Conservation (phyloP, 805 yeast species). For the Groenewaldozyma tartarivorans region DNA sequence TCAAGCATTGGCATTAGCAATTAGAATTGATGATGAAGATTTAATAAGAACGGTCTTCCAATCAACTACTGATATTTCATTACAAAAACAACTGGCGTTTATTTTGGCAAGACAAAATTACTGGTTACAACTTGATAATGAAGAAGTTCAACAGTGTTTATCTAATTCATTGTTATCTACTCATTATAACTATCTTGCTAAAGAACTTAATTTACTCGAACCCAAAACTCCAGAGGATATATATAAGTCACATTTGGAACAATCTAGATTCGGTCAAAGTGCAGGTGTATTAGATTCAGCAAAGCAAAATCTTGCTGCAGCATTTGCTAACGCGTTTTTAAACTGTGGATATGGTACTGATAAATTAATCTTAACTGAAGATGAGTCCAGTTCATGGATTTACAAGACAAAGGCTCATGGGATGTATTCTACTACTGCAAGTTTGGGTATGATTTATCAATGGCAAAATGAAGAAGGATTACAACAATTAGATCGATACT, state of each 20-base stretch:
- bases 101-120: constrained; percentile 81
- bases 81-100: constrained; percentile 86
- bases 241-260: constrained; percentile 83
- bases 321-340: constrained; percentile 87
- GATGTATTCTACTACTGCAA: constrained; percentile 85
- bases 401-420: constrained; percentile 88
- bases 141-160: constrained; percentile 72
- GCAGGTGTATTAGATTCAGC: constrained; percentile 64
- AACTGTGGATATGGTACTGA: constrained; percentile 89
- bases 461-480: constrained; percentile 90
- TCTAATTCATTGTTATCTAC: constrained; percentile 72
- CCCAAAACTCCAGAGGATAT: constrained; percentile 94
- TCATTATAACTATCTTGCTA: constrained; percentile 68
- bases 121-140: constrained; percentile 46
- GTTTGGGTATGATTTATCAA: constrained; percentile 78
- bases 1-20: constrained; percentile 84
- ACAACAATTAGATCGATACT: constrained; percentile 78
- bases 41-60: constrained; percentile 72
- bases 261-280: constrained; percentile 48
- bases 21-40: constrained; percentile 74
- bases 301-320: constrained; percentile 86
- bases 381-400: constrained; percentile 72
- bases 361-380: constrained; percentile 58
- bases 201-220: constrained; percentile 78
- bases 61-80: constrained; percentile 57